Base-by-base conservation (phyloP, 176 grass and related monocot species). In the Phoenix roebelenii region DNA sequence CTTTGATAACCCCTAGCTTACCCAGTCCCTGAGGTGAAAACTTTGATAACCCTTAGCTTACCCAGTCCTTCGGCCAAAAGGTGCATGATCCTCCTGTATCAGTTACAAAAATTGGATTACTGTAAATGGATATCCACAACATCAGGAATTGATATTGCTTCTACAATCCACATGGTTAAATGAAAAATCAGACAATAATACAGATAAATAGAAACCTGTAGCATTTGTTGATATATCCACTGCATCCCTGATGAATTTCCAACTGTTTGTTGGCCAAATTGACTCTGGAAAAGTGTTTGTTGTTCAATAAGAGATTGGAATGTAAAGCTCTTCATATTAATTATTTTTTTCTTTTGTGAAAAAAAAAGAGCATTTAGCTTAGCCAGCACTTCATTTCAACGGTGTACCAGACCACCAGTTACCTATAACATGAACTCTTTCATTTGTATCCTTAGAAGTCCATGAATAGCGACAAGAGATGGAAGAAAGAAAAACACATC, bases 81-180 rank as follows among this genome's bases (percentile, higher is more conserved):
- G 75, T 57, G 74, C 53, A 51, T 90, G 87, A 75, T 90, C 78
- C 23, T 90, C 87, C 87, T 90, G 67, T 75, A 75, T 65, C 52
- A 18, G 22, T 57, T 62, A 61, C 17, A 67, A 57, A 44, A 44
- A 1, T 44, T 22, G 24, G 4, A 54, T 85, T 22, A 77, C 55
- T 61, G 5, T 52, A 35, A 64, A 63, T 35, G 15, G 5, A 39
- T 49, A 29, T 18, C 9, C 28, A 10, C 25, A 28, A 63, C 5
- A n/a, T 52, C 16, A 0, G 22, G 10, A 72, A 19, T 35, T 25
- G 55, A 15, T 23, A 18, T 67, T 60, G 18, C 22, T 51, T 23
- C 57, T 15, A 22, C 2, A 5, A 6, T 28, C 18, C 50, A 7
- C 4, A 54, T 24, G 16, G 10, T 44, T 20, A 58, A 70, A 15